Conservation (phyloP, 2,329 filamentous ascomycete species). For the Trichoderma asperellum region DNA sequence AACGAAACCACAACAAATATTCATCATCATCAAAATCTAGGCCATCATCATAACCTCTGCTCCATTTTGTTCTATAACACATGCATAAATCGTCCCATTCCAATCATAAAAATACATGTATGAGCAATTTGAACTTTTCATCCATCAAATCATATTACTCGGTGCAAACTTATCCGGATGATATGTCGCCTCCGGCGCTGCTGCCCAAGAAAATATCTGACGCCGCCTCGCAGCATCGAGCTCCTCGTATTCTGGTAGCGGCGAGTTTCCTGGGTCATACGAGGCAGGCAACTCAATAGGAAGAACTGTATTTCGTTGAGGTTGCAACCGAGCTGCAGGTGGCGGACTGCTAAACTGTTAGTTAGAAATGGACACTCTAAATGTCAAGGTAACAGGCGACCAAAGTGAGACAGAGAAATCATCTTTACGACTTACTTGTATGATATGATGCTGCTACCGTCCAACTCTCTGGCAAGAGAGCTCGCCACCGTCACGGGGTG, state of each 20-base stretch:
- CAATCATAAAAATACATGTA: background rate
- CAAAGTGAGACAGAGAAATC: background rate
- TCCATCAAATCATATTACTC: background rate
- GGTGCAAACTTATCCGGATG: slow-evolving; percentile 30
- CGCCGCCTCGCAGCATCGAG: slow-evolving; percentile 24
- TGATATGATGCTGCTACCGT: background rate
- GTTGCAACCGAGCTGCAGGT: background rate
- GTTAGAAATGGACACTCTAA: background rate
- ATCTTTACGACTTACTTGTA: background rate
- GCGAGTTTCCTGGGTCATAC: slow-evolving; percentile 39
- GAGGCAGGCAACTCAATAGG: slow-evolving; percentile 45
- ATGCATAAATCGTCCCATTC: background rate
- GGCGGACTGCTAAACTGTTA: background rate
- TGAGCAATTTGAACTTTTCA: background rate
- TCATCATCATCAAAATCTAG: rapidly evolving
- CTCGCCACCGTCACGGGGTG: slow-evolving; percentile 1
- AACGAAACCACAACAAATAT: background rate
- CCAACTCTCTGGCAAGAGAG: background rate
- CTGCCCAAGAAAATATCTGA: slow-evolving; percentile 39
- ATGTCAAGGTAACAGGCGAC: background rate
- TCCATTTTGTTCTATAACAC: background rate
- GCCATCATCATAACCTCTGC: background rate
- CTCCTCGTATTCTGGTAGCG: slow-evolving; percentile 42
- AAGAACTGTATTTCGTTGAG: background rate
- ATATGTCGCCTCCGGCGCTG: slow-evolving; percentile 38